Evolutionary conservation across 139 green algal genomes (phyloP).

Genomic region (Ulvella scutata): DNA sequence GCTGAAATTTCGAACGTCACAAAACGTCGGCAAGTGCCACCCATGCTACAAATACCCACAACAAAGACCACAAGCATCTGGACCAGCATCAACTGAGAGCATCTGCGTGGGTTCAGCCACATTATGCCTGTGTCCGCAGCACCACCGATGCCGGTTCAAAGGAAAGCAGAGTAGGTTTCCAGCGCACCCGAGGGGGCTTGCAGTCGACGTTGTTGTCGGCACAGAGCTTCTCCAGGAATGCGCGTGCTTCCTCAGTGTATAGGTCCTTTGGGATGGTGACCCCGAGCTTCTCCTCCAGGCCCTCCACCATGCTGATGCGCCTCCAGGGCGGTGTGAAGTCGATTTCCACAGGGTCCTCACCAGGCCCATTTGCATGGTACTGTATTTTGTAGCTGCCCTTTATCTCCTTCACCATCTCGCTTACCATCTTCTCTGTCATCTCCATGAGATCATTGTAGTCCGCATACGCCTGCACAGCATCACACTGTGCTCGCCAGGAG

Average conservation of each 20-base stretch:
- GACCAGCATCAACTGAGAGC: not conserved
- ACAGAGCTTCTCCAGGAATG: slow-evolving; percentile 42
- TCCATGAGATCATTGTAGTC: slow-evolving; percentile 98
- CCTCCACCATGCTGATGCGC: slow-evolving; percentile 55
- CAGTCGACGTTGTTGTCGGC: slow-evolving; percentile 1
- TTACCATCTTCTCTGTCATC: slow-evolving; percentile 92
- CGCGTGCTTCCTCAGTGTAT: slow-evolving; percentile 45
- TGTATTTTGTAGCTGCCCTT: slow-evolving; percentile 81
- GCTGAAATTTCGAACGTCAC: too few species aligned
- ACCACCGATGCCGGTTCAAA: too few species aligned
- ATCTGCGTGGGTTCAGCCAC: too few species aligned
- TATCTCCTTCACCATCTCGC: slow-evolving; percentile 80
- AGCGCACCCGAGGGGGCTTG: not conserved
- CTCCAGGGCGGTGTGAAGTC: slow-evolving; percentile 93
- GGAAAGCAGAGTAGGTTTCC: not conserved
- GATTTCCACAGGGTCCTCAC: slow-evolving; percentile 70
- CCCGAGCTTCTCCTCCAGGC: slow-evolving; percentile 60
- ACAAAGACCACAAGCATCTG: too few species aligned
- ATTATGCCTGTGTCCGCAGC: too few species aligned
- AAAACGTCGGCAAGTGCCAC: too few species aligned
- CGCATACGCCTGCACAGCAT: slow-evolving; percentile 62
- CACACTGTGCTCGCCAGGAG: not conserved
- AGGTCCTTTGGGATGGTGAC: slow-evolving; percentile 58
- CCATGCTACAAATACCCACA: too few species aligned
- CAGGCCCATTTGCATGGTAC: slow-evolving; percentile 84